Base-by-base conservation (phyloP, 2,329 filamentous ascomycete species). In the Hymenoscyphus linearis region DNA sequence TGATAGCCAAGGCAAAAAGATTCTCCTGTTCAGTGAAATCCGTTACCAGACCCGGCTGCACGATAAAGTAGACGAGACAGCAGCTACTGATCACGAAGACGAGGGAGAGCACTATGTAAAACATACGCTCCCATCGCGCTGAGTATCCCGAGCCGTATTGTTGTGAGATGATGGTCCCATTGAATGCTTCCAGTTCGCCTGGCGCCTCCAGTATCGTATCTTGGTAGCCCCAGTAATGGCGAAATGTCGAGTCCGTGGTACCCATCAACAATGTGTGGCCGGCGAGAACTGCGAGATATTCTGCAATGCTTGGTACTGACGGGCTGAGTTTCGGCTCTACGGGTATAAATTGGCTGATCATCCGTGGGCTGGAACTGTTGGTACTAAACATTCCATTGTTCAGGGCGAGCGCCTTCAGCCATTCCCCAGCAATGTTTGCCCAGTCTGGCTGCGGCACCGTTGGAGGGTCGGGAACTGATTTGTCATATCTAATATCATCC, bases 1-100 rank as follows among this genome's bases (percentile, higher is more conserved):
- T 91, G 58, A 93, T 78, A 1, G 88, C 87, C 0, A 92, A 74
- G 0, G 85, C 79, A 68, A 93, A 92, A 2, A 92, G 76, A 70
- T 92, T 92, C 59, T 87, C 84, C 0, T 89, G 88, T 68, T 93
- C 89, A 0, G 86, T 89, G 70, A 89, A 92, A 75, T 93, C 90
- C 0, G 88, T 92, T 7, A 93, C 83, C 25, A 90, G 80, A 0
- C 84, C 83, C 0, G 77, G 76, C 5, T 76, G 71, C 65, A 81
- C 77, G 54, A 82, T 70, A 57, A 87, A 72, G 74, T 91, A 91
- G 2, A 76, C 69, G 0, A 91, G 75, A 60, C 87, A 89, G 44
- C 87, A 76, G 27, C 86, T 62, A 70, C 90, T 92, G 67, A 89
- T 83, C 26, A 83, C 64, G 68, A 91, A 89, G 1, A 89, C 85